Percentiles rank a stretch among this genome's conserved stretches.
These are phyloP conservation scores for Apiospora koreana DNA, from an alignment of 2,329 filamentous ascomycete genomes.

Conservation along the genomic window DNA sequence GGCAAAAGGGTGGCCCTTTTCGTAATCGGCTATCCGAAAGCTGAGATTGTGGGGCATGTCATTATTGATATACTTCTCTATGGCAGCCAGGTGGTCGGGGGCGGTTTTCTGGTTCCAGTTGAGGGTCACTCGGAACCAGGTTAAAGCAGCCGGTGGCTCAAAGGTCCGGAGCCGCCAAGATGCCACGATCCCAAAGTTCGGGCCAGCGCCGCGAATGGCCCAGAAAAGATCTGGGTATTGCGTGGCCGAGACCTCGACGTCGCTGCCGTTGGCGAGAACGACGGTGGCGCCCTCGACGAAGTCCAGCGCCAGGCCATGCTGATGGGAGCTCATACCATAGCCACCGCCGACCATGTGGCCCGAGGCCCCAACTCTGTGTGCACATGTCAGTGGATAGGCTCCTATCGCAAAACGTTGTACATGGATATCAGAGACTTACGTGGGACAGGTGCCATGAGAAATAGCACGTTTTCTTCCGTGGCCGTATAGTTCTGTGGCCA, in stretches of 20 bases:
- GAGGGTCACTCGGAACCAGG: constrained; percentile 30
- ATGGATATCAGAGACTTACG: constrained; percentile 25
- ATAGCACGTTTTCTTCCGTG: constrained; percentile 34
- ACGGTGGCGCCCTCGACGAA: constrained; percentile 39
- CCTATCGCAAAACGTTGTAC: constrained; percentile 25
- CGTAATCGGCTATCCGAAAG: constrained; percentile 40
- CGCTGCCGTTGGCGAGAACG: constrained; percentile 31
- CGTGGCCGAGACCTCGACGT: constrained; percentile 28
- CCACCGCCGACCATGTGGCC: constrained; percentile 39
- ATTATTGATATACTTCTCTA: constrained; percentile 29
- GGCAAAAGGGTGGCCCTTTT: constrained; percentile 33
- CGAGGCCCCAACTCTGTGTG: constrained; percentile 37
- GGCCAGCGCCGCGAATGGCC: constrained; percentile 34
- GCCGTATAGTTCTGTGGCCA: constrained; percentile 32
- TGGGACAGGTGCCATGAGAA: constrained; percentile 38
- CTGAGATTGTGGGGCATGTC: constrained; percentile 42
- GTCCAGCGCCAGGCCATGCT: constrained; percentile 48
- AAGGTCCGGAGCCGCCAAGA: constrained; percentile 33
- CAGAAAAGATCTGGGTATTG: constrained; percentile 34
- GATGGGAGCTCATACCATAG: constrained; percentile 39
- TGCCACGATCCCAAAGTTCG: constrained; percentile 34
- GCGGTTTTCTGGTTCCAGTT: constrained; percentile 27
- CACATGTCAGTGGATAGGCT: constrained; percentile 35
- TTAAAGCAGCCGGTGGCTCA: constrained; percentile 29
- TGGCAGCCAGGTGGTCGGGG: constrained; percentile 48